Evolutionary conservation across 1,284 basidiomycete genomes (phyloP), one percentile per base, ranked within the genome.

Genomic region (Heterobasidion annosum): DNA sequence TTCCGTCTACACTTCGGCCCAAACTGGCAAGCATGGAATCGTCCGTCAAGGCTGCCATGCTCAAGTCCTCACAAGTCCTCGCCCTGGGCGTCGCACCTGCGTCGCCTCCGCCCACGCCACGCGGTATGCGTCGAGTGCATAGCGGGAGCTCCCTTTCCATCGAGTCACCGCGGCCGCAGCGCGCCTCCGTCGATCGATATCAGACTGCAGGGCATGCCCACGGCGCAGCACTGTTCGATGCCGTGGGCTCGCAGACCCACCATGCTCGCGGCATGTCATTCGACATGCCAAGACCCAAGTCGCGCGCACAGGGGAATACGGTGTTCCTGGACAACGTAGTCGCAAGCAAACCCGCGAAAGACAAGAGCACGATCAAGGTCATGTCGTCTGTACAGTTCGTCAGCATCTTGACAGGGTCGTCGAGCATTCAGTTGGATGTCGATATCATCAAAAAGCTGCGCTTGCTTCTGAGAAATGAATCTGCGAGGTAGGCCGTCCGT

Each of bases 41-140:
- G 0, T 81, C 83, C 1, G 91, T 94, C 43, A 93, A 93, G 64
- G 88, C 88, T 2, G 88, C 88, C n/a, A 93, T 94, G 88, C 72
- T 94, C 54, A 91, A 88, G 63, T 91, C 90, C 0, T 92, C 63
- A 93, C 54, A 91, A 88, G 63, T 91, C 89, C 0, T 92, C 62
- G 74, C 78, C 32, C 66, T 70, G 32, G 65, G n/a, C 8, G 59
- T 65, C 18, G 57, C 66, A 25, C 56, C 61, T 1, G 58, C 63
- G 5, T 16, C 53, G 10, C 48, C 53, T 18, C 63, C 72, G 0
- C 56, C 61, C 10, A 62, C 66, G 5, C 59, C 64, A 33, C 67
- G 63, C 52, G 61, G 65, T 25, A 65, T 89, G 25, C 80, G 88
- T 48, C 80, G 80, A 60, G 80, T 83, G 1, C 81, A 78, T 58